Conservation (phyloP, 2,329 filamentous ascomycete genomes). For the Aureobasidium lini region DNA sequence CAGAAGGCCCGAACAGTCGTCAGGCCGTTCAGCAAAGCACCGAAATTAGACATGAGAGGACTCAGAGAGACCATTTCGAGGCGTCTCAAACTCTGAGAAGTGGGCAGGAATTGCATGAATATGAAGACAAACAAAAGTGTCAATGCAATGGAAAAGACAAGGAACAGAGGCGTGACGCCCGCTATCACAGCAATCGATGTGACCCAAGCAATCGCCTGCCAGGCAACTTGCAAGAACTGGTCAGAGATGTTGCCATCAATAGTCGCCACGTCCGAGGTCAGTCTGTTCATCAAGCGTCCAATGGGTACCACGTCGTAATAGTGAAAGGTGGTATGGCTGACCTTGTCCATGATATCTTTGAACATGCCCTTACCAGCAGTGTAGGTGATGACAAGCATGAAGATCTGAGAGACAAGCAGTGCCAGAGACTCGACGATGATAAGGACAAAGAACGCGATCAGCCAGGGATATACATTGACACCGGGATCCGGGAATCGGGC, state of each 20-base stretch:
- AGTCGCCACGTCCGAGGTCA: slow-evolving; percentile 84
- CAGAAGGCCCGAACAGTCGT: slow-evolving; percentile 80
- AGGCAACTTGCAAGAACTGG: slow-evolving; percentile 62
- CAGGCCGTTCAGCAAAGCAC: slow-evolving; percentile 74
- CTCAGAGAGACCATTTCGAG: slow-evolving; percentile 86
- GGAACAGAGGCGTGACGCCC: slow-evolving; percentile 67
- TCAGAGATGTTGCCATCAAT: slow-evolving; percentile 78
- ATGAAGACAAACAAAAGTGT: slow-evolving; percentile 63
- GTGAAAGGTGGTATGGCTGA: slow-evolving; percentile 74
- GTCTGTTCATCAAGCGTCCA: slow-evolving; percentile 82
- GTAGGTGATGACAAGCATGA: slow-evolving; percentile 72
- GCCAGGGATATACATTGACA: slow-evolving; percentile 64
- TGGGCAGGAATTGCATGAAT: slow-evolving; percentile 70
- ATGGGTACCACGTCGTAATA: slow-evolving; percentile 89
- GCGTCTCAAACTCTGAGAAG: slow-evolving; percentile 73
- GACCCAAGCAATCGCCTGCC: slow-evolving; percentile 62
- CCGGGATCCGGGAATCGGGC: slow-evolving; percentile 58
- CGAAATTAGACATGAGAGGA: slow-evolving; percentile 87
- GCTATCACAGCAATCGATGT: slow-evolving; percentile 72
- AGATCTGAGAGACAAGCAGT: slow-evolving; percentile 54
- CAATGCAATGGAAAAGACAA: slow-evolving; percentile 62
- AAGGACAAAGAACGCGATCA: slow-evolving; percentile 62
- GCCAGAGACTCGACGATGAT: slow-evolving; percentile 53
- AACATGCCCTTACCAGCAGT: slow-evolving; percentile 71
- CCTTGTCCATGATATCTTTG: slow-evolving; percentile 59